Evolutionary conservation across 306 rosid genomes (phyloP).

Genomic region (Alnus rubra): DNA sequence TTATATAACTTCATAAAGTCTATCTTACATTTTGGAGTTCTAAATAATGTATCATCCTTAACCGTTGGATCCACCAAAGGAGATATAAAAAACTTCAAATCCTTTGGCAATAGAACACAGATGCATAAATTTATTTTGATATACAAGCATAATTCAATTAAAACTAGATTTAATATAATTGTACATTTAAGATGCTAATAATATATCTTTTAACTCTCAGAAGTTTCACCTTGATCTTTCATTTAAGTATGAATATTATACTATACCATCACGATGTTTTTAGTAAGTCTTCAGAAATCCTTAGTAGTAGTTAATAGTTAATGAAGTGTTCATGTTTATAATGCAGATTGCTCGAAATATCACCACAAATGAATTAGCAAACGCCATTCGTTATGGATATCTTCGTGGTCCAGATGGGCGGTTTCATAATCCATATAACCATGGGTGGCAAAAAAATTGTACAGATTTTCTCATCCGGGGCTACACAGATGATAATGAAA

Average conservation of each 20-base stretch:
- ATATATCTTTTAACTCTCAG: background rate
- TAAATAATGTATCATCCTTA: background rate
- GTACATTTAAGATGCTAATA: background rate
- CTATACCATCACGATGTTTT: background rate
- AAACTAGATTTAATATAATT: background rate
- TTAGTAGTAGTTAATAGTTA: slow-evolving; percentile 15
- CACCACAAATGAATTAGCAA: slow-evolving; percentile 83
- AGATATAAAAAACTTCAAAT: background rate
- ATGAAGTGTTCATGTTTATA: slow-evolving; percentile 22
- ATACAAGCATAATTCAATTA: background rate
- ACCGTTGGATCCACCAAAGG: background rate
- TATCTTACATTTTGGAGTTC: background rate
- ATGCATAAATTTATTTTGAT: background rate
- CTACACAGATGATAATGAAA: slow-evolving; percentile 56
- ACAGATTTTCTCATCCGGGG: slow-evolving; percentile 70
- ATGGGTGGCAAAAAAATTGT: slow-evolving; percentile 82
- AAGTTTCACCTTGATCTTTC: background rate
- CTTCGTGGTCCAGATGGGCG: slow-evolving; percentile 83
- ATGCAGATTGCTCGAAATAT: slow-evolving; percentile 86
- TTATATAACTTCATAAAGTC: background rate
- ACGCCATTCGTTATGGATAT: slow-evolving; percentile 71
- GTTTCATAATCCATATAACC: slow-evolving; percentile 81
- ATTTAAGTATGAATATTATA: background rate
- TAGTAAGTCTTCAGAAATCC: background rate
- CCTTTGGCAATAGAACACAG: background rate